Conservation (phyloP, 345 rosid species). For the Hibiscus syriacus region DNA sequence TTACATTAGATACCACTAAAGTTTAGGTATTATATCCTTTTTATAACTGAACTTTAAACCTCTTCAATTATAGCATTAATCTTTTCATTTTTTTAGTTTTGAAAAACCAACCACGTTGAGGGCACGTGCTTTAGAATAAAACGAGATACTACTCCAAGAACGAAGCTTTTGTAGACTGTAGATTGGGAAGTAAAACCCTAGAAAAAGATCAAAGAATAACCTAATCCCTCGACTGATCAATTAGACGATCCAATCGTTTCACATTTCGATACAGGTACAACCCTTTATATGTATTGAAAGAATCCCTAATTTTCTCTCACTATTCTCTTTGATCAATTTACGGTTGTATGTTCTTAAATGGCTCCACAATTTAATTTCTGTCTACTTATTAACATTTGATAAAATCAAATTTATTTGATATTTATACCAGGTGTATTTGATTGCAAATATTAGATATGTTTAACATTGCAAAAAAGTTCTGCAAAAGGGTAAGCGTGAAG, state of each 20-base stretch:
- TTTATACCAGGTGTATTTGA: not conserved
- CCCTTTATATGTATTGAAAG: not conserved
- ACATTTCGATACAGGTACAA: not conserved
- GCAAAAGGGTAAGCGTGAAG: conserved; percentile 39
- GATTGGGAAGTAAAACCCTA: not conserved
- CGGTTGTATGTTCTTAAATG: not conserved
- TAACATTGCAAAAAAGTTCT: conserved; percentile 22
- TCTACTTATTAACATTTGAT: not conserved
- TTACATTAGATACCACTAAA: no score
- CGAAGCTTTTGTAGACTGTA: no score
- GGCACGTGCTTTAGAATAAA: not conserved
- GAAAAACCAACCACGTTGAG: not conserved
- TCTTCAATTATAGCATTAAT: no score
- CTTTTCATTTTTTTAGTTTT: no score
- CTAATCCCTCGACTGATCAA: not conserved
- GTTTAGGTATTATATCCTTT: no score
- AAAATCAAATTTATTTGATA: not conserved
- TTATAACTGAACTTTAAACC: no score
- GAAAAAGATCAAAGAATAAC: not conserved
- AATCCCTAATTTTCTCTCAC: not conserved
- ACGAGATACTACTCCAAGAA: not conserved
- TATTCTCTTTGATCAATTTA: not conserved
- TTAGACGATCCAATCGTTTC: not conserved
- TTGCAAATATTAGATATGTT: conserved; percentile 8
- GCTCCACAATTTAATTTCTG: not conserved